Evolutionary conservation across 1,284 basidiomycete genomes (phyloP), one percentile per base, ranked within the genome.

Genomic region (Cutaneotrichosporon sp.): DNA sequence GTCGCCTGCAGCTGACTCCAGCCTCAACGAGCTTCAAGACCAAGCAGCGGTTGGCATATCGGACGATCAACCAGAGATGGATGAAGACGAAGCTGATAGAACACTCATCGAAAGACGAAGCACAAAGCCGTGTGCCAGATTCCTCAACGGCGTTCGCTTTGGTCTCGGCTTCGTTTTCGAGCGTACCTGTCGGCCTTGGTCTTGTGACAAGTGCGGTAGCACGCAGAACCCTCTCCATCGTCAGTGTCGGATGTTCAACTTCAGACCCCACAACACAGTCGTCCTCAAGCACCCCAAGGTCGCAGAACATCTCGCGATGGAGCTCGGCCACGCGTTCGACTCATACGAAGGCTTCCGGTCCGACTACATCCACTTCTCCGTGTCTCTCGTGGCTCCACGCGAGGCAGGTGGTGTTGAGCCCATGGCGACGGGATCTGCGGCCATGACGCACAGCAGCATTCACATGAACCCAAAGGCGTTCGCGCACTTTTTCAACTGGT

Each of bases 401-500:
- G 70, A 71, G 71, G 56, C 59, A 8, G 62, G 64, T 53, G 63
- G 69, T 1, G 47, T 18, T 3, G 14, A 36, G 4, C 22, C 21
- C 6, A 42, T 5, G n/a, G 55, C 11, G 11, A 22, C 26, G 21
- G 58, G 50, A 13, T 70, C 72, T n/a, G 63, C 69, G 0, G 69
- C 66, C 6, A 65, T 70, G n/a, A 80, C 74, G 9, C 79, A 82
- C 67, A 97, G 90, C 80, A 92, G 87, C 73, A 82, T 98, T 63
- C 91, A 98, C 80, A 86, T 97, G 47, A 91, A 89, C 2, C 92
- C 95, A 0, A 88, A 90, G 70, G 85, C 88, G 0, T 95, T 94
- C 73, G 85, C 91, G 5, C 92, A 95, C 77, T 98, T 99, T 81
- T 92, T 89, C 86, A 85, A 89, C 0, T 98, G 95, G 95, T 95